Evolutionary conservation across 768 basidiomycete genomes (phyloP), one percentile per base, ranked within the genome.

Genomic region (Tricholoma matsutake): DNA sequence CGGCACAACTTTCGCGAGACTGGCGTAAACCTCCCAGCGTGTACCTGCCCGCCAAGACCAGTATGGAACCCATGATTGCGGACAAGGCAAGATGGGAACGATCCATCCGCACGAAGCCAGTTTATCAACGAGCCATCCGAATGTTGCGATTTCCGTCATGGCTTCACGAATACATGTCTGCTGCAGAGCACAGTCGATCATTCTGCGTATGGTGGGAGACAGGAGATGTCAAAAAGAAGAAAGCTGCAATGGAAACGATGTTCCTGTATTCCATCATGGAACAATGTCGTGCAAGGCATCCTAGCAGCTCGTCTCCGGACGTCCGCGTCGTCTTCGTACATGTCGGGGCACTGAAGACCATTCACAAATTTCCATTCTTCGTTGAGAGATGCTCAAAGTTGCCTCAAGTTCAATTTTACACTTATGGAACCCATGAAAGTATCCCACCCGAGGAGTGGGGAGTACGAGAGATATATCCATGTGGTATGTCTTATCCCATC

Each of bases 291-390:
- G 82, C 83, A 11, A 70, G 69, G 47, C 61, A 73, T 60, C 77
- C 73, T 16, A 74, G 76, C 10, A 61, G 70, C 61, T 76, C 78
- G 41, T 69, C 71, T 22, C 78, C 81, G 53, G 64, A 67, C 7
- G 74, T 76, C 22, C 71, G 84, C 10, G 72, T 85, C 22, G 67
- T 91, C n/a, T 92, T 91, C 61, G 78, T 90, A 22, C 87, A 91
- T 68, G 79, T 85, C 14, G 82, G 83, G 18, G 79, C 86, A 2
- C 65, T 92, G 59, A 68, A 68, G 45, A 77, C 71, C 1, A 61
- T 92, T 8, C 75, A 81, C 60, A 76, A 75, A 11, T 68, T 90
- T 31, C 81, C 84, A 2, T 74, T 71, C 3, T 69, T 90, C 32
- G 77, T 75, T 9, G 77, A 81, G 29, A 78, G 84, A 56, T 72